A percentile compares a stretch with the other conserved stretches of the same genome.
Conservation (phyloP, 768 basidiomycete species). For the Omphalotus guepiniiformis region DNA sequence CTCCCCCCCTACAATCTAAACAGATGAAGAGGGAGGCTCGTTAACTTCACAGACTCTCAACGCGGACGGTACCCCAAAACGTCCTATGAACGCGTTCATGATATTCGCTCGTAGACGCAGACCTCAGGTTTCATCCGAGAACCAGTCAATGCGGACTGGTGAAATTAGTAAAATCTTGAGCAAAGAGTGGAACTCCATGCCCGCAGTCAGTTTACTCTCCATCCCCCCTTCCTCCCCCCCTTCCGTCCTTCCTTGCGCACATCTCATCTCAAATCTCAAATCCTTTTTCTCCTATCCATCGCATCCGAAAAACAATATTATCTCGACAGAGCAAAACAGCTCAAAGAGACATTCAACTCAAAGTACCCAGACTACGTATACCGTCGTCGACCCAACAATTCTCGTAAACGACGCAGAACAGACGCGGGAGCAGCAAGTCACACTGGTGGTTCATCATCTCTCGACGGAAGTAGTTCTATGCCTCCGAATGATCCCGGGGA, state of each 20-base stretch:
- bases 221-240: neutral
- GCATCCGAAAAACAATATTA: slow-evolving; percentile 85
- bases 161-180: slow-evolving; percentile 87
- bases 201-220: slow-evolving; percentile 43
- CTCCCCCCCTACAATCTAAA: too few species aligned
- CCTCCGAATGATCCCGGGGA: slow-evolving; percentile 22
- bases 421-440: too few species aligned
- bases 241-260: slow-evolving; percentile 6
- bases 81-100: slow-evolving; percentile 95
- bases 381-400: slow-evolving; percentile 83
- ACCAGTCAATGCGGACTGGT: slow-evolving; percentile 86
- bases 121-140: slow-evolving; percentile 82
- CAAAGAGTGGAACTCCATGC: slow-evolving; percentile 84
- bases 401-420: slow-evolving; percentile 53
- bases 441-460: slow-evolving; percentile 1
- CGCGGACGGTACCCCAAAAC: slow-evolving; percentile 82
- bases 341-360: slow-evolving; percentile 82
- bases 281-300: slow-evolving; percentile 9
- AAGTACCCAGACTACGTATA: slow-evolving; percentile 91
- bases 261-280: neutral
- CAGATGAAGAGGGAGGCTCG: slow-evolving; percentile 35
- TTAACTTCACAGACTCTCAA: slow-evolving; percentile 79
- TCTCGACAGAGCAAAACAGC: slow-evolving; percentile 77
- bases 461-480: slow-evolving; percentile 1
- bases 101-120: slow-evolving; percentile 81